Evolutionary conservation across 164 flowering plant species (phyloP).

Genomic region (Nymphaea thermarum): DNA sequence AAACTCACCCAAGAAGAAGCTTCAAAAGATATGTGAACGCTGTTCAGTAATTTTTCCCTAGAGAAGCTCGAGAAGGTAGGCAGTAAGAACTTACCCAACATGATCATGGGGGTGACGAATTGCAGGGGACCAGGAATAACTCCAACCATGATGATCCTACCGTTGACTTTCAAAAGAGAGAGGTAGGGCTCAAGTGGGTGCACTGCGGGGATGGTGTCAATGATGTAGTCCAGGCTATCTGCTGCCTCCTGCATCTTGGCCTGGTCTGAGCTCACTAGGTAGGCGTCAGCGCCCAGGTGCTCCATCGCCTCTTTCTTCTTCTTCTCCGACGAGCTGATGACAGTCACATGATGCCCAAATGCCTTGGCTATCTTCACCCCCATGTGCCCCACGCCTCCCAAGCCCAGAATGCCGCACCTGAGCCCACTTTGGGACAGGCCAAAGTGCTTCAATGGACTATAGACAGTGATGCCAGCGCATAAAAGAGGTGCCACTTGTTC

Average conservation of each 20-base stretch:
- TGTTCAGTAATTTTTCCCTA: too few relatives aligned
- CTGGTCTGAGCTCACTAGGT: slow-evolving; percentile 25
- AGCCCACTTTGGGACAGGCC: slow-evolving; percentile 6
- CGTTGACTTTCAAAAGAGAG: slow-evolving; percentile 30
- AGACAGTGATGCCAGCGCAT: slow-evolving; percentile 51
- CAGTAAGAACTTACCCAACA: too few relatives aligned
- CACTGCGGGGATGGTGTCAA: slow-evolving; percentile 39
- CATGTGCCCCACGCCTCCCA: slow-evolving; percentile 52
- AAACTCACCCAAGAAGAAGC: too few relatives aligned
- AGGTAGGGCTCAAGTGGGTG: slow-evolving; percentile 27
- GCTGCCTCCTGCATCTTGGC: slow-evolving; percentile 23
- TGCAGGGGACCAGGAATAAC: slow-evolving; percentile 25
- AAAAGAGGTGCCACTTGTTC: slow-evolving; percentile 50
- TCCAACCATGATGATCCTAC: slow-evolving; percentile 33
- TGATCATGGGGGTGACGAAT: slow-evolving; percentile 12
- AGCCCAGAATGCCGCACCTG: slow-evolving; percentile 33
- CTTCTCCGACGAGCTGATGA: slow-evolving; percentile 38
- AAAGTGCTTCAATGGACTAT: slow-evolving; percentile 37
- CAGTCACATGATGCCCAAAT: slow-evolving; percentile 52
- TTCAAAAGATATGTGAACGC: too few relatives aligned
- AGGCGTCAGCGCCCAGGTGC: slow-evolving; percentile 36
- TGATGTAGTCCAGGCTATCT: slow-evolving; percentile 34
- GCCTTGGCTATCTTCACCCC: slow-evolving; percentile 48
- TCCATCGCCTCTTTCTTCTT: slow-evolving; percentile 38
- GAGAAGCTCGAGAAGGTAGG: too few relatives aligned